These are phyloP conservation scores for Salvia rosmarinus DNA, from an alignment of 257 asterid genomes.

Conservation along the genomic window DNA sequence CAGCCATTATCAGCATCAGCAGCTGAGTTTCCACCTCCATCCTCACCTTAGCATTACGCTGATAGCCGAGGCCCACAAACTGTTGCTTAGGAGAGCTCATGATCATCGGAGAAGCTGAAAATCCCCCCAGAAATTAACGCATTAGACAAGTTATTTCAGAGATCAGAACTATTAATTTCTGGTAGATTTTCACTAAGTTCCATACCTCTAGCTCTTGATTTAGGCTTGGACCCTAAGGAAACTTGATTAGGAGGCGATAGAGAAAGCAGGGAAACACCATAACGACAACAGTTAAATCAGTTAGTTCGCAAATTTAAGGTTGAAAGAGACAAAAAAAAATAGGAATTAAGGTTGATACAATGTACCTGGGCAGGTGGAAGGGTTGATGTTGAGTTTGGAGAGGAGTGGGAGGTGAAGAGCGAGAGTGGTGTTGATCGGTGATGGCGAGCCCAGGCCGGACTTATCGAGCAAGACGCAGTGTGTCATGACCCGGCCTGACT, in stretches of 20 bases:
- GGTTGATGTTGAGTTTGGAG: constrained; percentile 46
- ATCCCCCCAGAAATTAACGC: neutral
- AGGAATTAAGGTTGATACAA: neutral
- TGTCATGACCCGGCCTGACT: too few relatives aligned
- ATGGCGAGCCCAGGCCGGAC: constrained; percentile 37
- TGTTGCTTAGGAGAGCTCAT: constrained; percentile 44
- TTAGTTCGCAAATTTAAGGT: neutral
- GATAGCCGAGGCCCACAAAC: constrained; percentile 45
- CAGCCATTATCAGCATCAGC: constrained; percentile 38
- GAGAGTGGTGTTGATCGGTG: constrained; percentile 60
- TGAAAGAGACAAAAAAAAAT: too few relatives aligned
- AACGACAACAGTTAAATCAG: neutral
- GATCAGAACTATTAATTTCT: too few relatives aligned
- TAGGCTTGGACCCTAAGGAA: constrained; percentile 48
- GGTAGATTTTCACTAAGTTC: neutral
- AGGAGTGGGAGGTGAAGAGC: constrained; percentile 71
- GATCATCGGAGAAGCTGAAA: constrained; percentile 61
- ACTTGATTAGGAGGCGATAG: constrained; percentile 56
- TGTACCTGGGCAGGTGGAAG: constrained; percentile 59
- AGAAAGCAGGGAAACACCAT: constrained; percentile 44
- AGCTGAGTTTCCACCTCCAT: constrained; percentile 34
- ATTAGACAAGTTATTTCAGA: neutral
- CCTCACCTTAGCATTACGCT: constrained; percentile 43
- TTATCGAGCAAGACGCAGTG: constrained; percentile 59
- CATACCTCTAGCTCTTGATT: constrained; percentile 57